Evolutionary conservation across 23 red algal genomes (phyloP).

Genomic region (Gracilaria domingensis): DNA sequence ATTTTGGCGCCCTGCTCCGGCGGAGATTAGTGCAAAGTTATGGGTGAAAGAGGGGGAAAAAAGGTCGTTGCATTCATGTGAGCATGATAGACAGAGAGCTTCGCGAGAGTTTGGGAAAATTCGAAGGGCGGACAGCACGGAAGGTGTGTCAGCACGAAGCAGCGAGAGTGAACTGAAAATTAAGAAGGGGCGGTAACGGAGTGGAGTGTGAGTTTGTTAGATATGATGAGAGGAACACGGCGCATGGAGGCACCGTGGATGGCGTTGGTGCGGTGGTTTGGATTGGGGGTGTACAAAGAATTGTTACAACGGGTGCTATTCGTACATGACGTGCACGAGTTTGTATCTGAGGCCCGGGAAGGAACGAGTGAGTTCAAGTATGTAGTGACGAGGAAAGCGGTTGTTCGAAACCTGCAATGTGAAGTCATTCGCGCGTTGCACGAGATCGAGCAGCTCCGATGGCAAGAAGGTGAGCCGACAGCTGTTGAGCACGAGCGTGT

Average conservation of each 20-base stretch:
- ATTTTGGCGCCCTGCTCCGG: not conserved
- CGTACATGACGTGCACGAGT: conserved; percentile 39
- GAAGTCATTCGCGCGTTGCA: conserved; percentile 3
- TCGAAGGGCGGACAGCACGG: not conserved
- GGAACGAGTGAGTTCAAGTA: not conserved
- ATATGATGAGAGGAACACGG: not conserved
- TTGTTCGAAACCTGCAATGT: conserved; percentile 24
- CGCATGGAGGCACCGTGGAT: not conserved
- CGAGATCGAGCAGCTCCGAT: conserved; percentile 9
- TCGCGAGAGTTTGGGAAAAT: not conserved
- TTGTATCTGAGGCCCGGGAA: conserved; percentile 15
- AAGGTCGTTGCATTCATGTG: conserved; percentile 1
- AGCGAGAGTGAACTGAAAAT: not conserved
- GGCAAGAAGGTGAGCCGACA: conserved; percentile 16
- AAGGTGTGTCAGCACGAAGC: not conserved
- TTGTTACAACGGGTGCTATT: conserved; percentile 8
- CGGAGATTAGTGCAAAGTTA: not conserved
- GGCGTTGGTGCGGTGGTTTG: not conserved
- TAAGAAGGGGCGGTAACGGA: not conserved
- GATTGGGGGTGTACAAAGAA: not conserved
- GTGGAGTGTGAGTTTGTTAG: not conserved
- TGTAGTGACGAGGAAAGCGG: conserved; percentile 26
- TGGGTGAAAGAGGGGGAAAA: not conserved
- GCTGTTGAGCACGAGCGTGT: conserved; percentile 1
- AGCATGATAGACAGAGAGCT: not conserved